A percentile compares a stretch with the other conserved stretches of the same genome.
These are phyloP conservation scores for Oryza rufipogon DNA, from an alignment of 176 grass and related monocot species.

Conservation along the genomic window DNA sequence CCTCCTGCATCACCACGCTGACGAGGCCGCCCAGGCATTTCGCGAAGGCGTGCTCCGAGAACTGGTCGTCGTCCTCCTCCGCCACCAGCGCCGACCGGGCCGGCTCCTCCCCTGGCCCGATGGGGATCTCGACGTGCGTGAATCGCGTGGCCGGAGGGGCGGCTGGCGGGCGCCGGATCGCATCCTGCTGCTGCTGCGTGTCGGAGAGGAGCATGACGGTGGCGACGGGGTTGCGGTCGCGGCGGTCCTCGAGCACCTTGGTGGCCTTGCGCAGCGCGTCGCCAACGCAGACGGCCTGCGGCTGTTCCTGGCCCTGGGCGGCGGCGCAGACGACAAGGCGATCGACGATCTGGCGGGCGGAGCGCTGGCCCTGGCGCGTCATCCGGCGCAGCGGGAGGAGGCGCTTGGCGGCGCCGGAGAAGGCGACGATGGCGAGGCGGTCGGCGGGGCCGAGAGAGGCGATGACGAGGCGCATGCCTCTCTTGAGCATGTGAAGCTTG, in stretches of 20 bases:
- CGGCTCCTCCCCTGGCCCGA: conserved; percentile 28
- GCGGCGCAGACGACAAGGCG: conserved; percentile 66
- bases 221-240: conserved; percentile 81
- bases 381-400: conserved; percentile 79
- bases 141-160: conserved; percentile 59
- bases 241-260: conserved; percentile 89
- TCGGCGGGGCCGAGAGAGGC: conserved; percentile 75
- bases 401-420: conserved; percentile 84
- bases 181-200: conserved; percentile 45
- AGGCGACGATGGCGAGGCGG: conserved; percentile 81
- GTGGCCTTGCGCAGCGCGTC: conserved; percentile 91
- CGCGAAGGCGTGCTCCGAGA: conserved; percentile 67
- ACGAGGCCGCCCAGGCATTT: conserved; percentile 88
- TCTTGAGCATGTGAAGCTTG: conserved; percentile 92
- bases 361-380: conserved; percentile 80
- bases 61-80: conserved; percentile 11
- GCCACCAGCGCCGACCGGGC: conserved; percentile 30
- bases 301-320: conserved; percentile 41
- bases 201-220: conserved; percentile 96
- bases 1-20: conserved; percentile 92
- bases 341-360: conserved; percentile 81
- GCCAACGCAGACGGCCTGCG: conserved; percentile 48
- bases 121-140: conserved; percentile 86
- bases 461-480: conserved; percentile 75
- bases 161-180: conserved; percentile 32